These are phyloP conservation scores for Drechslerella coelobrocha DNA, from an alignment of 2,329 filamentous ascomycete species.

Conservation along the genomic window DNA sequence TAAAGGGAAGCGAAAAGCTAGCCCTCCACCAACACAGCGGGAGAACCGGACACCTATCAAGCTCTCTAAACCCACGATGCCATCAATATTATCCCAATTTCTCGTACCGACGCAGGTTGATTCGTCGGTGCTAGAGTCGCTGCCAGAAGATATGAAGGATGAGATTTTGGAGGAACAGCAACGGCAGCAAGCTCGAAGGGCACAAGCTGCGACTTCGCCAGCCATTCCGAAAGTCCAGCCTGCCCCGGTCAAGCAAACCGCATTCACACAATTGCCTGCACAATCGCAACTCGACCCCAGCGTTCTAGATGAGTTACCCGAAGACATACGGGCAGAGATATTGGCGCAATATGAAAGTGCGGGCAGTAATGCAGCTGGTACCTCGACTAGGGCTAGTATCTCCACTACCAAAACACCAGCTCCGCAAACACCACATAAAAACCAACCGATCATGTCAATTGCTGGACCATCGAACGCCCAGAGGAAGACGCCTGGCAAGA, in stretches of 20 bases:
- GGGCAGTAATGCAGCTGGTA: slow-evolving; percentile 10
- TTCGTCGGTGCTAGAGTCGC: slow-evolving; percentile 77
- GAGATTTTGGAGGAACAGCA: slow-evolving; percentile 71
- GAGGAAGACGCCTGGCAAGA: slow-evolving; percentile 71
- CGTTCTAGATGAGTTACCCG: slow-evolving; percentile 80
- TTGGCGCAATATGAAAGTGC: slow-evolving; percentile 70
- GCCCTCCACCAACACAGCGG: slow-evolving; percentile 55
- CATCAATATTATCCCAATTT: slow-evolving; percentile 82
- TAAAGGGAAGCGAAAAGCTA: slow-evolving; percentile 58
- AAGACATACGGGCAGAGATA: slow-evolving; percentile 84
- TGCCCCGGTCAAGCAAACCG: slow-evolving; percentile 58
- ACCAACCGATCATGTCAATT: slow-evolving; percentile 57
- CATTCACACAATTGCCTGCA: slow-evolving; percentile 57
- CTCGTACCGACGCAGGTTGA: slow-evolving; percentile 85
- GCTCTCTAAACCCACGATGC: slow-evolving; percentile 68
- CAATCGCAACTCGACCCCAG: slow-evolving; percentile 85
- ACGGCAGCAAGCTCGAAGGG: slow-evolving; percentile 50
- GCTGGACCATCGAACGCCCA: slow-evolving; percentile 63
- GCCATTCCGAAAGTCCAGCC: slow-evolving; percentile 53
- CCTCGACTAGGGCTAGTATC: slow-evolving; percentile 55
- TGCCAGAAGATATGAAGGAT: slow-evolving; percentile 81
- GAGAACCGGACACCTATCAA: slow-evolving; percentile 67
- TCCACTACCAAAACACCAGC: slow-evolving; percentile 57
- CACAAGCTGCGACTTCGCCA: slow-evolving; percentile 52
- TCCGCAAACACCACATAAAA: slow-evolving; percentile 66